Evolutionary conservation across 257 asterid genomes (phyloP).

Genomic region (Euphrasia confusa): DNA sequence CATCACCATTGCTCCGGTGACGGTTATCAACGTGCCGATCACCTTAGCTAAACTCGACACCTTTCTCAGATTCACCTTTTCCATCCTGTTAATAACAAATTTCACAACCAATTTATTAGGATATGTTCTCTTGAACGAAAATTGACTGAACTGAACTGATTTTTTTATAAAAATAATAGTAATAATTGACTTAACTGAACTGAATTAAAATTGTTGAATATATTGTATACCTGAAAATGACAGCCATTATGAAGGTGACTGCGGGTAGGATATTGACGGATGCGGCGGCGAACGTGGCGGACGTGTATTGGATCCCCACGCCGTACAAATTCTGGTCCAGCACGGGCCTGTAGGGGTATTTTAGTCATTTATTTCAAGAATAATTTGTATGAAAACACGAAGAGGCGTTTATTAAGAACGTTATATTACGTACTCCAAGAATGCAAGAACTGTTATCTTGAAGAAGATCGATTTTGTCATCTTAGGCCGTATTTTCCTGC

Average conservation of each 20-base stretch:
- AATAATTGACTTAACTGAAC: no score
- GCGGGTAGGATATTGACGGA: conserved; percentile 82
- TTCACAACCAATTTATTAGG: not conserved
- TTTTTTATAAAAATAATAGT: no score
- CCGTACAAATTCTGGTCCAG: conserved; percentile 83
- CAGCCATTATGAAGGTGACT: conserved; percentile 76
- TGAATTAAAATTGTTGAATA: no score
- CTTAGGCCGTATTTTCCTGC: conserved; percentile 65
- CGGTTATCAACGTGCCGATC: conserved; percentile 63
- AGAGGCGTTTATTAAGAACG: conserved; percentile 9
- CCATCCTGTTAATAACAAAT: conserved; percentile 38
- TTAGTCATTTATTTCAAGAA: not conserved
- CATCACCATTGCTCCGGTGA: conserved; percentile 72
- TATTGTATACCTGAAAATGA: conserved; percentile 61
- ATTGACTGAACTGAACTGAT: no score
- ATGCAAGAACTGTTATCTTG: conserved; percentile 51
- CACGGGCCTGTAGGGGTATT: conserved; percentile 55
- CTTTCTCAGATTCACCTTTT: conserved; percentile 52
- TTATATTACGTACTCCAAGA: conserved; percentile 47
- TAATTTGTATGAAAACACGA: no score
- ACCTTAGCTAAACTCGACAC: conserved; percentile 56
- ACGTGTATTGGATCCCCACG: conserved; percentile 71
- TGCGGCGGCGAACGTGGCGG: conserved; percentile 93
- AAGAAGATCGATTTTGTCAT: conserved; percentile 52
- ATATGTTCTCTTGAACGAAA: no score